These are phyloP conservation scores for Schizophyllum commune DNA, from an alignment of 1,284 basidiomycete species.

Conservation along the genomic window DNA sequence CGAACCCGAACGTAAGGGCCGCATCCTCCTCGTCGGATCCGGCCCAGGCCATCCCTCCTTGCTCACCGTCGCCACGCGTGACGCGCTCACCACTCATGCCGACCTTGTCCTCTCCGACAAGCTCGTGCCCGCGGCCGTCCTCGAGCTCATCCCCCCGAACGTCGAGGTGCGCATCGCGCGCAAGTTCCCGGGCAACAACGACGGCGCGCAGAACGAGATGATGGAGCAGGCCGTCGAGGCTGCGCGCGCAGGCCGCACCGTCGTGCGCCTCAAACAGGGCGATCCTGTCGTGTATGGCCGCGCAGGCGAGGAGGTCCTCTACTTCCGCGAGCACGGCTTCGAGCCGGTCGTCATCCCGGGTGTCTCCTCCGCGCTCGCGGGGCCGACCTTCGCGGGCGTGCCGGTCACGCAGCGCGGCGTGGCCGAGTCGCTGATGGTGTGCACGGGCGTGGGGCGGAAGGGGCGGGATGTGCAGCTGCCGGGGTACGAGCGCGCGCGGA, in stretches of 20 bases:
- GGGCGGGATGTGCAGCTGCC: conserved; percentile 84
- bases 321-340: conserved; percentile 81
- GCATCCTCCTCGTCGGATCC: conserved; percentile 86
- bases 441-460: conserved; percentile 87
- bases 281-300: conserved; percentile 94
- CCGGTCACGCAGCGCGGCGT: conserved; percentile 95
- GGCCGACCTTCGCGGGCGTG: conserved; percentile 83
- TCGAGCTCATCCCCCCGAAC: conserved; percentile 76
- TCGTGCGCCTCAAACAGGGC: conserved; percentile 94
- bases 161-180: conserved; percentile 79
- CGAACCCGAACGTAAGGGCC: conserved; percentile 36
- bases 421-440: conserved; percentile 82
- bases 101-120: conserved; percentile 93
- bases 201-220: conserved; percentile 89
- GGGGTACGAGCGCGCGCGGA: conserved; percentile 77
- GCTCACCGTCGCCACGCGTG: conserved; percentile 82
- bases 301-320: conserved; percentile 90
- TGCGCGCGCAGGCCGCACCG: conserved; percentile 72
- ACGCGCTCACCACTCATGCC: conserved; percentile 71
- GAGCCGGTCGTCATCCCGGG: conserved; percentile 85
- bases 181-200: conserved; percentile 97
- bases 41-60: conserved; percentile 93
- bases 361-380: conserved; percentile 83
- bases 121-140: conserved; percentile 87
- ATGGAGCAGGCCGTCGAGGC: conserved; percentile 87